These are phyloP conservation scores for Microcera coccophila DNA, from an alignment of 2,329 filamentous ascomycete species.

Conservation along the genomic window DNA sequence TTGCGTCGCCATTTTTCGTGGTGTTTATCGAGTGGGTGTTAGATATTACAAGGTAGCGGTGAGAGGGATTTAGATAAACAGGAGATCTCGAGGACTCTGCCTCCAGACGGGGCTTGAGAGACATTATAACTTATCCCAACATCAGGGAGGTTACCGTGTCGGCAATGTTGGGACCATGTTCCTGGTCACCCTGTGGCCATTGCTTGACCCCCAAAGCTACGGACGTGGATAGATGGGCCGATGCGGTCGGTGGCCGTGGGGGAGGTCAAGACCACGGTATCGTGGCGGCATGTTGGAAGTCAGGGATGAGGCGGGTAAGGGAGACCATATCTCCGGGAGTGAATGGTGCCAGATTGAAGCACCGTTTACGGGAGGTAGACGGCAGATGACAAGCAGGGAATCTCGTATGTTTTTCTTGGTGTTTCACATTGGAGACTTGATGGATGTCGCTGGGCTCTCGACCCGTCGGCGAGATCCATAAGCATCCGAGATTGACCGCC, in stretches of 20 bases:
- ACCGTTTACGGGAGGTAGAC: not conserved
- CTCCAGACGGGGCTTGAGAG: constrained; percentile 17
- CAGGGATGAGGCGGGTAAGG: not conserved
- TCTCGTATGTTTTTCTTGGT: not conserved
- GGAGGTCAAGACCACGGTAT: constrained; percentile 19
- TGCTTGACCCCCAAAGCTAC: constrained; percentile 19
- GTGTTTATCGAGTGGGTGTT: constrained; percentile 1
- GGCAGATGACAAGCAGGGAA: not conserved
- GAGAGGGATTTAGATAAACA: not conserved
- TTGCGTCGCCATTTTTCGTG: constrained; percentile 1
- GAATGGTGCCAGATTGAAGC: not conserved
- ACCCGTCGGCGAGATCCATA: not conserved
- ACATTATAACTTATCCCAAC: constrained; percentile 14
- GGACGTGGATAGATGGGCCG: constrained; percentile 26
- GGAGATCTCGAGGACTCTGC: constrained; percentile 4
- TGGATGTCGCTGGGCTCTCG: not conserved
- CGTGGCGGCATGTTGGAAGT: constrained; percentile 20
- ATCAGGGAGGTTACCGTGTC: too few species aligned
- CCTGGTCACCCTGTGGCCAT: constrained; percentile 27
- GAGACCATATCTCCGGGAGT: not conserved
- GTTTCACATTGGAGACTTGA: not conserved
- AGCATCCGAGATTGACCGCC: not conserved
- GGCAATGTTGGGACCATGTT: constrained; percentile 15
- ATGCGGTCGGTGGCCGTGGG: constrained; percentile 12
- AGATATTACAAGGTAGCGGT: too few species aligned